These are phyloP conservation scores for Moesziomyces sp. DNA, from an alignment of 1,284 basidiomycete species.

Conservation along the genomic window DNA sequence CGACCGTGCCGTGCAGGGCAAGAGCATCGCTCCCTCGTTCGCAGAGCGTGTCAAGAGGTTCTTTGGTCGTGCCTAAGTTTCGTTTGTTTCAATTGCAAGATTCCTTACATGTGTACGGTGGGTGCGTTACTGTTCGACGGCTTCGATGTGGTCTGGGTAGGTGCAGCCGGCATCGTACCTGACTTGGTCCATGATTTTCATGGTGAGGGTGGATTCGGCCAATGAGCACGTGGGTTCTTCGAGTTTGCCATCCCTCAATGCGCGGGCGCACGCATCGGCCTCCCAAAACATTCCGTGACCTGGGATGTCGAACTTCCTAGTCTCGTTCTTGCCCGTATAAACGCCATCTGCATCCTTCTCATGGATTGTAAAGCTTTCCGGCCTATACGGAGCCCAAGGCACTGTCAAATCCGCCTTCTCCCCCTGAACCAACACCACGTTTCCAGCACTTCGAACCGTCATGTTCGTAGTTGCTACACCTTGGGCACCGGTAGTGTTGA, in stretches of 20 bases:
- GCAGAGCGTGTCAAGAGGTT: slow-evolving; percentile 51
- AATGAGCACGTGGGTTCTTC: slow-evolving; percentile 80
- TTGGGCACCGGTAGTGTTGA: slow-evolving; percentile 69
- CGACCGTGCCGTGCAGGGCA: slow-evolving; percentile 43
- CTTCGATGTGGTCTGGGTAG: slow-evolving; percentile 45
- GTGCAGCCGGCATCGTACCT: slow-evolving; percentile 23
- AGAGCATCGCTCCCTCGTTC: slow-evolving; percentile 31
- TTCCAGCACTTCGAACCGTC: slow-evolving; percentile 14
- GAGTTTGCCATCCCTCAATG: slow-evolving; percentile 79
- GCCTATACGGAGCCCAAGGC: slow-evolving; percentile 74
- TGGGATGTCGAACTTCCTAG: slow-evolving; percentile 73
- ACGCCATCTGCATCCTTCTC: slow-evolving; percentile 46
- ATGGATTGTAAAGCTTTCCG: slow-evolving; percentile 42
- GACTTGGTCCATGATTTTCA: slow-evolving; percentile 58
- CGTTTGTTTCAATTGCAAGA: no score
- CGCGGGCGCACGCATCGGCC: slow-evolving; percentile 85
- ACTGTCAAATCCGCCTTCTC: slow-evolving; percentile 71
- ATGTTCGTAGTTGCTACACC: slow-evolving; percentile 49
- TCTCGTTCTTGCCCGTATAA: slow-evolving; percentile 34
- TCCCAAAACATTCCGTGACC: slow-evolving; percentile 69
- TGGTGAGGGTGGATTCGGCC: slow-evolving; percentile 36
- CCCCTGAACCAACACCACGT: slow-evolving; percentile 49
- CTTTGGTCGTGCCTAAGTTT: slow-evolving; percentile 37
- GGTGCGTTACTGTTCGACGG: background rate
- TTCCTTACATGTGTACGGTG: background rate